A percentile compares a stretch with the other conserved stretches of the same genome.
Conservation (phyloP, 306 rosid species). For the Castanea sativa region DNA sequence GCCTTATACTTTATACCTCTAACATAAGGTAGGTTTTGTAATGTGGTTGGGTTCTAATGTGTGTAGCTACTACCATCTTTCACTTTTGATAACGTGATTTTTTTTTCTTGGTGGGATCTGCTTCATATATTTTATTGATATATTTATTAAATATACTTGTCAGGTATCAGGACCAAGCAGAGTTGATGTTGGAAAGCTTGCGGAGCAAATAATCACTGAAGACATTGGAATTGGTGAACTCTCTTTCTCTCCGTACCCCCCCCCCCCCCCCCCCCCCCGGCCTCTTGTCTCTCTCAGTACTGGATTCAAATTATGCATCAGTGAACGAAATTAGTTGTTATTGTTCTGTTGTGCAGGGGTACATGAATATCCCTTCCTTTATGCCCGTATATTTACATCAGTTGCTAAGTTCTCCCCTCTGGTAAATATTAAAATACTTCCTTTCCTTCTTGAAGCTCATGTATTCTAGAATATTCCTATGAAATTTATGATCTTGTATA, state of each 20-base stretch:
- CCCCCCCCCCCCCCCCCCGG: too few species aligned
- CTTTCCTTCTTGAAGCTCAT: slow-evolving; percentile 6
- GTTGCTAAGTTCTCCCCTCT: slow-evolving; percentile 81
- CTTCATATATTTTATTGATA: slow-evolving; percentile 14
- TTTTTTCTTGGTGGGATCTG: slow-evolving; percentile 6
- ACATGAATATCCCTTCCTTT: slow-evolving; percentile 74
- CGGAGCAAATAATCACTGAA: slow-evolving; percentile 66
- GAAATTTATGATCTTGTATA: slow-evolving; percentile 35
- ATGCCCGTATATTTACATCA: slow-evolving; percentile 78
- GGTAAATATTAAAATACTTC: slow-evolving; percentile 43
- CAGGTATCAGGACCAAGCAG: slow-evolving; percentile 53
- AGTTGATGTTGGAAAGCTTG: slow-evolving; percentile 45
- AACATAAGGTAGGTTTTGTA: background rate
- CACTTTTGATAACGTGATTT: background rate
- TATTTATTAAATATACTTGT: background rate
- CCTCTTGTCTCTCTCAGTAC: background rate
- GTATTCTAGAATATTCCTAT: slow-evolving; percentile 3
- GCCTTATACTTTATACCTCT: slow-evolving; percentile 10
- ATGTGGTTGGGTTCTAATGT: slow-evolving; percentile 2
- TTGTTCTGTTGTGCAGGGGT: slow-evolving; percentile 55
- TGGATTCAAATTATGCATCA: slow-evolving; percentile 17
- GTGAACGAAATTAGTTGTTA: background rate
- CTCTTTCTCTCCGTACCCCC: background rate
- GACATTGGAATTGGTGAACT: slow-evolving; percentile 60
- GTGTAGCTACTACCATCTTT: slow-evolving; percentile 17